Evolutionary conservation across 192 early-diverging fungal genomes (phyloP), one percentile per base, ranked within the genome.

Genomic region (Spizellomyces sp.): DNA sequence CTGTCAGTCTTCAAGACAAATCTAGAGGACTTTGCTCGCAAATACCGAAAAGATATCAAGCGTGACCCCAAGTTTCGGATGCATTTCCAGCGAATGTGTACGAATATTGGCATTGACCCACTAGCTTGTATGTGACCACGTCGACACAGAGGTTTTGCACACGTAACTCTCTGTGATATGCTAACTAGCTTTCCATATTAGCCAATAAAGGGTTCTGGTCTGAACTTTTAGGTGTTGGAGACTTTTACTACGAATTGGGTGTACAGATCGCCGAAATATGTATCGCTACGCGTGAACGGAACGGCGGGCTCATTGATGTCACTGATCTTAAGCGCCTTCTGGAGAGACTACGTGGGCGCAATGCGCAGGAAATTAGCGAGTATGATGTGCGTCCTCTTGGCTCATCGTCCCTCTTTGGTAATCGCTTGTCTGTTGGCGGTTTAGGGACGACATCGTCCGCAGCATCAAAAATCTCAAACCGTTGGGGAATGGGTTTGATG

Each of bases 181-280:
- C 50, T n/a, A 54, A 54, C 4, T n/a, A 12, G 22, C 45, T 48
- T 44, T 45, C 48, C 46, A 27, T 41, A 21, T 75, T 36, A 86
- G 94, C 95, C 48, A 95, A 94, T 69, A 99, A 99, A 76, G 93
- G 95, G 22, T 94, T 94, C 69, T 96, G 96, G 97, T 87, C 94
- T 0, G 95, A 96, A 61, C 77, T 99, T 9, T 77, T 99, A 4
- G 97, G 97, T 0, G 90, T 98, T 6, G 94, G 96, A 14, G 95
- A 98, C 75, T 99, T 99, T 80, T 99, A 99, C 79, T 97, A 95
- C 71, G 94, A 98, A 59, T 84, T 99, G 5, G 93, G 90, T 0
- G 89, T 98, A n/a, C 95, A 96, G 64, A 92, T 96, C 45, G 91
- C 91, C 52, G 94, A 96, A 61, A 88, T 93, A 0, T 99, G 96